Evolutionary conservation across 2,329 filamentous ascomycete genomes (phyloP), one percentile per base, ranked within the genome.

Genomic region (Colletotrichum noveboracense): DNA sequence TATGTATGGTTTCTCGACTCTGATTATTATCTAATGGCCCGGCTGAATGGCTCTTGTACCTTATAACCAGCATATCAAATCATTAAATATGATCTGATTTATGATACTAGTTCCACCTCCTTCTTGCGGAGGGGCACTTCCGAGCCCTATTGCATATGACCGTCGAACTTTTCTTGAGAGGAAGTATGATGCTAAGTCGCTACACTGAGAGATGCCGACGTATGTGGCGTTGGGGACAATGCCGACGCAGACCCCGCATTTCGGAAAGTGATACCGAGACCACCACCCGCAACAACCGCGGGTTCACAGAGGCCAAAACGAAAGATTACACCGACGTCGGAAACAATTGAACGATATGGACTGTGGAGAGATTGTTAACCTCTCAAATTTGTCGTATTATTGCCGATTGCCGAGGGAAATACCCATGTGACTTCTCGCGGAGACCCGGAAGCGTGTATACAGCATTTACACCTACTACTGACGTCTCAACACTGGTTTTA

Each of bases 121-220:
- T 13, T n/a, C 13, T 7, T 13, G 6, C 43, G 10, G 5, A 48
- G 10, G 8, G n/a, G 43, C n/a, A 48, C 10, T 12, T 48, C 18
- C 3, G 3, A 21, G 43, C 43, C n/a, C 43, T n/a, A 12, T 6
- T n/a, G 1, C 9, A 48, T 48, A n/a, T 48, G 1, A n/a, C 18
- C 0, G 0, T 4, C 38, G 9, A n/a, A 1, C 9, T 36, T 36
- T 36, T 36, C 16, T 7, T 36, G 34, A 36, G 34, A 0, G 7
- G 34, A 36, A 36, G 7, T 36, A 8, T 48, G 43, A 48, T 48
- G n/a, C n/a, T 0, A 21, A 48, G 43, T 48, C 43, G 1, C 43
- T 48, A 7, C 8, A 21, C 1, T 21, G 8, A 48, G 43, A 48
- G 43, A 48, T 48, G 43, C 43, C 43, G 43, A 48, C 21, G 43